These are phyloP conservation scores for Alnus glutinosa DNA, from an alignment of 306 rosid genomes.

Conservation along the genomic window DNA sequence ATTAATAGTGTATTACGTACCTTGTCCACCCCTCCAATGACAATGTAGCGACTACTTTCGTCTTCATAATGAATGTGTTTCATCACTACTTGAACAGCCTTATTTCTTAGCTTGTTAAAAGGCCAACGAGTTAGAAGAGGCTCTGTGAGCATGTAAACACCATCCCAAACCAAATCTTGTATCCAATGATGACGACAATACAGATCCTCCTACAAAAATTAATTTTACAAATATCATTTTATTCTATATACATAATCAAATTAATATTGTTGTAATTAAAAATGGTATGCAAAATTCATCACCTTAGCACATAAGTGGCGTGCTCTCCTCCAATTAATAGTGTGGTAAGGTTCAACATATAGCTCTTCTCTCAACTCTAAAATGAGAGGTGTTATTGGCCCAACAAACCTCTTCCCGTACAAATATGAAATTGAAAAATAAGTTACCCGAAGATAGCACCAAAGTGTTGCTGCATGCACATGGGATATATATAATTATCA, in stretches of 20 bases:
- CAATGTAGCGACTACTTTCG: conserved; percentile 38
- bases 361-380: conserved; percentile 30
- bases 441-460: conserved; percentile 31
- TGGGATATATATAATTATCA: background rate
- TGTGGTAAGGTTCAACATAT: conserved; percentile 23
- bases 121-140: conserved; percentile 33
- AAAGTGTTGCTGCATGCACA: conserved; percentile 25
- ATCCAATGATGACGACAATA: conserved; percentile 32
- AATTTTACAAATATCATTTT: background rate
- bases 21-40: conserved; percentile 45
- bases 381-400: conserved; percentile 28
- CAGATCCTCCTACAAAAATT: conserved; percentile 31
- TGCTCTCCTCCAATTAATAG: conserved; percentile 18
- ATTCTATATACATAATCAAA: too few relatives aligned
- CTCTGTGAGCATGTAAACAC: conserved; percentile 25
- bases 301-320: conserved; percentile 38
- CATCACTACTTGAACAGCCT: conserved; percentile 26
- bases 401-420: conserved; percentile 22
- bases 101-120: conserved; percentile 33
- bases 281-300: background rate
- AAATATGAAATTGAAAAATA: conserved; percentile 31
- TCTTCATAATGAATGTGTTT: conserved; percentile 41
- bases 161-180: conserved; percentile 39
- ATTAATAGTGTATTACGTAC: background rate
- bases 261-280: background rate